Base-by-base conservation (phyloP, 768 basidiomycete species). In the Xanthoconium stramineum region DNA sequence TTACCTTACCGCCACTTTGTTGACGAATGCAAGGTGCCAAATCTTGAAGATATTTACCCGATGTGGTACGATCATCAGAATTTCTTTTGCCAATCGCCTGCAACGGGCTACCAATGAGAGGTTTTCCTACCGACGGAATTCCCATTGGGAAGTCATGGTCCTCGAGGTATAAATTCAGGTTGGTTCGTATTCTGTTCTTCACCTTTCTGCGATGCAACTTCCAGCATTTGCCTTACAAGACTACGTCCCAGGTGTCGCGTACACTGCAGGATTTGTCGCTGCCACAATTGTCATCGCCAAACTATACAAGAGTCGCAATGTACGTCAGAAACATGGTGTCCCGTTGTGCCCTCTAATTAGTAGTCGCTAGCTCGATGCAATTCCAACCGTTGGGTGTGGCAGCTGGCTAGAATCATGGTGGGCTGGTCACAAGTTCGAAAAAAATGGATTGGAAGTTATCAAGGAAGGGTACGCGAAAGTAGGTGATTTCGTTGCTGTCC, bases 381-480 rank as follows among this genome's bases (percentile, higher is more conserved):
- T 76, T 6, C 75, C 75, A 0, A 63, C 73, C 2, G 53, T 72
- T 11, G 72, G 72, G 30, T 62, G 59, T 6, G 66, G 54, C 6
- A 57, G 57, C 2, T 64, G 66, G 38, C 38, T 73, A 2, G 61
- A 66, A 35, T 75, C 74, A 5, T 74, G 68, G 55, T 55, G 63
- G 42, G 61, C 59, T 1, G 64, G 63, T 3, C 44, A 61, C 37
- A 59, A 51, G 11, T 69, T 61, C 35, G 10, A 68, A 6, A 36
- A 40, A 36, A 59, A 67, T 32, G 67, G 57, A 13, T 17, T 40
- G 3, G 57, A 69, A 11, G 42, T 74, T 36, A 12, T 75, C 2
- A 68, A 68, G 42, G 65, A 73, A 50, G 74, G 73, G 19, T 74
- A 73, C 24, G 50, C 61, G 17, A 70, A 72, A 56, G 73, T 73